A percentile compares a stretch with the other conserved stretches of the same genome.
Conservation (phyloP, 169 alveolate genomes). For the Perkinsus olseni region DNA sequence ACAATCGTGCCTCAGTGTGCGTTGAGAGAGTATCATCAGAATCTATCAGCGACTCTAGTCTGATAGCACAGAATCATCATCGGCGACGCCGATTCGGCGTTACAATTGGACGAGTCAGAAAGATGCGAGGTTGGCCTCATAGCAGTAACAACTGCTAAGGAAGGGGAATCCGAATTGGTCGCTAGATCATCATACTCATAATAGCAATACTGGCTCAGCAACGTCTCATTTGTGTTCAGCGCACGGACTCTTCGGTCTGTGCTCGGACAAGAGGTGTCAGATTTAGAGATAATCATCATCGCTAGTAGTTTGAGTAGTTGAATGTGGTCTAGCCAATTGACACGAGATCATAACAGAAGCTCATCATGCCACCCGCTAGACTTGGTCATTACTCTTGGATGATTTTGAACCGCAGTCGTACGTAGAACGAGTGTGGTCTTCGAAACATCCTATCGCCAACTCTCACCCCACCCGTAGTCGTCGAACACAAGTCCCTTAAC, state of each 20-base stretch:
- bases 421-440: not conserved
- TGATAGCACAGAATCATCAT: constrained; percentile 1
- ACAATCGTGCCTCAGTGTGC: no score
- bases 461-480: not conserved
- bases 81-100: no score
- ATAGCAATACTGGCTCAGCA: not conserved
- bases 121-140: not conserved
- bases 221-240: not conserved
- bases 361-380: constrained; percentile 4
- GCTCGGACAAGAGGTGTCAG: constrained; percentile 5
- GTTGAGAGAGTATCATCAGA: not conserved
- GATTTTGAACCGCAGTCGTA: not conserved
- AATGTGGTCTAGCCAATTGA: not conserved
- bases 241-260: not conserved
- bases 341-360: not conserved
- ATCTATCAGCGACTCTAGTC: not conserved
- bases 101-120: not conserved
- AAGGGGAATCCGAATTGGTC: not conserved
- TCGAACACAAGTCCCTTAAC: constrained; percentile 1
- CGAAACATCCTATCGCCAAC: not conserved
- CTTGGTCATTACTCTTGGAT: not conserved
- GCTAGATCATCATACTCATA: not conserved
- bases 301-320: not conserved
- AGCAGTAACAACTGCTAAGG: not conserved
- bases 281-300: not conserved